These are phyloP conservation scores for Nidularia pulvinata DNA, from an alignment of 768 basidiomycete species.

Conservation along the genomic window DNA sequence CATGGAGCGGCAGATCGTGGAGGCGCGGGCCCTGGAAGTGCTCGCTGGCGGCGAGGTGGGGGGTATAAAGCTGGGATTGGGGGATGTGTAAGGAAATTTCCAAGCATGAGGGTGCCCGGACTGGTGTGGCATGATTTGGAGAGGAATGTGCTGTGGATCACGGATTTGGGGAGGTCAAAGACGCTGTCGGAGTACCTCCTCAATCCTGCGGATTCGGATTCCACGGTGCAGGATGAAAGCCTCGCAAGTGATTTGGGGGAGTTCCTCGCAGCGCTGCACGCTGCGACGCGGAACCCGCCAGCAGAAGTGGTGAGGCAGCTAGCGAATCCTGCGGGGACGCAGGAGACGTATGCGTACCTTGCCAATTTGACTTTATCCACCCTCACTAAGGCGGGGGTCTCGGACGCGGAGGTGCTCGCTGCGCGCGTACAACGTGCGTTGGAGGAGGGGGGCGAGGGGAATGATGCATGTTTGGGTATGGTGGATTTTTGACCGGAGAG, in stretches of 20 bases:
- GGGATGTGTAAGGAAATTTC: background rate
- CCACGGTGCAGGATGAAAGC: background rate
- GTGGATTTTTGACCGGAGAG: slow-evolving; percentile 29
- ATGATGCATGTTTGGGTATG: slow-evolving; percentile 22
- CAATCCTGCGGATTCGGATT: background rate
- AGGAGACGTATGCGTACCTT: slow-evolving; percentile 7
- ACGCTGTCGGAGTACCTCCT: slow-evolving; percentile 11
- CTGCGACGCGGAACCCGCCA: slow-evolving; percentile 7
- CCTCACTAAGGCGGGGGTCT: slow-evolving; percentile 3
- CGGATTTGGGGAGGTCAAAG: slow-evolving; percentile 13
- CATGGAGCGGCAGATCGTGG: slow-evolving; percentile 14
- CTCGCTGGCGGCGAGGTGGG: slow-evolving; percentile 2
- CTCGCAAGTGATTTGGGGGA: slow-evolving; percentile 8
- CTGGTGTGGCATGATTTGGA: slow-evolving; percentile 14
- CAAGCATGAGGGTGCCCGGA: slow-evolving; percentile 9
- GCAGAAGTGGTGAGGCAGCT: slow-evolving; percentile 4
- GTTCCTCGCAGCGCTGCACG: slow-evolving; percentile 10
- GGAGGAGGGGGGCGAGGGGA: slow-evolving; percentile 3
- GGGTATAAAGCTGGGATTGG: background rate
- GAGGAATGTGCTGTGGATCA: slow-evolving; percentile 18
- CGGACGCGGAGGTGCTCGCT: slow-evolving; percentile 11
- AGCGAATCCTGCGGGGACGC: background rate
- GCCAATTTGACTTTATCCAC: slow-evolving; percentile 6
- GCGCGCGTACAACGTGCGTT: slow-evolving; percentile 5
- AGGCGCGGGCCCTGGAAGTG: slow-evolving; percentile 15